Percentiles rank a stretch among this genome's conserved stretches.
Evolutionary conservation across 352 stramenopile genomes (phyloP).

Genomic region (Hyphochytrium catenoides): DNA sequence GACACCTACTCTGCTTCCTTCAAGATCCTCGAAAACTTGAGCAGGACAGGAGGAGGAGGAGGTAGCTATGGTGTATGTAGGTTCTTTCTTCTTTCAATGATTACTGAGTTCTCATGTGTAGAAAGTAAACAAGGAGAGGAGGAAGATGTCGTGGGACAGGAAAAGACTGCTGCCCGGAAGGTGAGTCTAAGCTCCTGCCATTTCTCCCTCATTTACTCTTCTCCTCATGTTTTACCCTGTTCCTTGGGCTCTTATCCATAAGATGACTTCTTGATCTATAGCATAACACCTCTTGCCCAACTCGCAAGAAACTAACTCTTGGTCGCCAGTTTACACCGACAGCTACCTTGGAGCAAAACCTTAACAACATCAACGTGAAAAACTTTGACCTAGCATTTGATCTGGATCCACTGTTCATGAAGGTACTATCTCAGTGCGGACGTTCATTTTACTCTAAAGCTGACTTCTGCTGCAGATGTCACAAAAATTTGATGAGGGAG

Average conservation of each 20-base stretch:
- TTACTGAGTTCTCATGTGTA: background rate
- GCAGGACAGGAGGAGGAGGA: slow-evolving; percentile 31
- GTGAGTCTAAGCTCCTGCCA: background rate
- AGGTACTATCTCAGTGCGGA: slow-evolving; percentile 15
- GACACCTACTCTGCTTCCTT: slow-evolving; percentile 90
- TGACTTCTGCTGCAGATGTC: slow-evolving; percentile 25
- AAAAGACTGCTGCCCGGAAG: slow-evolving; percentile 7
- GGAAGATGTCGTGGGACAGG: slow-evolving; percentile 6
- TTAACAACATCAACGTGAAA: slow-evolving; percentile 63
- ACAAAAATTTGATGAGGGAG: slow-evolving; percentile 70
- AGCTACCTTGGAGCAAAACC: slow-evolving; percentile 56
- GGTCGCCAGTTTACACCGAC: slow-evolving; percentile 16
- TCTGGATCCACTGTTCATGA: slow-evolving; percentile 70
- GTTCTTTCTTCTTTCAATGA: background rate
- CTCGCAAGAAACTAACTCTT: too few relatives aligned
- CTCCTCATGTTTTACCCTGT: too few relatives aligned
- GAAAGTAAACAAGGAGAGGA: slow-evolving; percentile 15
- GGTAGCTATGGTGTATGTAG: background rate
- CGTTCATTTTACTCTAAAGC: slow-evolving; percentile 2
- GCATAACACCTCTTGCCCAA: too few relatives aligned
- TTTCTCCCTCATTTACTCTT: too few relatives aligned
- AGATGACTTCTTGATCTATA: too few relatives aligned
- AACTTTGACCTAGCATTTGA: slow-evolving; percentile 59
- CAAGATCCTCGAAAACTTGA: slow-evolving; percentile 93
- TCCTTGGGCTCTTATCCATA: too few relatives aligned